These are phyloP conservation scores for Dichotomocladium elegans DNA, from an alignment of 371 early-diverging fungal species.

Conservation along the genomic window DNA sequence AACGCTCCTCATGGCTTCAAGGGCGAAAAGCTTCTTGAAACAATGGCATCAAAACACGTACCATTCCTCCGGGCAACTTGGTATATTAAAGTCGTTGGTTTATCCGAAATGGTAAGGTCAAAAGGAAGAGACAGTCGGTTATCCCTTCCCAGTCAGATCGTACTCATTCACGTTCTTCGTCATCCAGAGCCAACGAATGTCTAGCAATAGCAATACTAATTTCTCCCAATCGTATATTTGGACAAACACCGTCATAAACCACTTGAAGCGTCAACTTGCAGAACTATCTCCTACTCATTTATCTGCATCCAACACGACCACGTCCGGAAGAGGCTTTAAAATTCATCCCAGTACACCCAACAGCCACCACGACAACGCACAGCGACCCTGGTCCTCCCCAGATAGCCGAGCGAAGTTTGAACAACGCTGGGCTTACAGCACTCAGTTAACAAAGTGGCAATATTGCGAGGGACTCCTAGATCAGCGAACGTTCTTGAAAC, in stretches of 20 bases:
- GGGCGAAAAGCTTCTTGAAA: conserved; percentile 61
- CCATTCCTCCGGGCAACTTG: conserved; percentile 72
- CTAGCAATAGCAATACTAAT: conserved; percentile 21
- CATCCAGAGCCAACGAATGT: conserved; percentile 25
- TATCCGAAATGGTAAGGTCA: conserved; percentile 62
- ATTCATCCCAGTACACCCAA: conserved; percentile 15
- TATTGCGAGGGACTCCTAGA: conserved; percentile 72
- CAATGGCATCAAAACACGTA: conserved; percentile 55
- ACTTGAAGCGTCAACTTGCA: conserved; percentile 39
- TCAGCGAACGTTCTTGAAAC: conserved; percentile 63
- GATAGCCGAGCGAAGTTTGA: conserved; percentile 55
- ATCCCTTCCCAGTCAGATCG: too few species aligned
- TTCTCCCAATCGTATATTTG: conserved; percentile 28
- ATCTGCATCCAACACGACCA: conserved; percentile 22
- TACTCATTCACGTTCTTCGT: background rate
- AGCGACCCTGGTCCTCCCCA: conserved; percentile 47
- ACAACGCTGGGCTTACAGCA: conserved; percentile 58
- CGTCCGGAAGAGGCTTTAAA: conserved; percentile 19
- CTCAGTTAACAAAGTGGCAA: conserved; percentile 65
- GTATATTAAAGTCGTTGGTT: conserved; percentile 69
- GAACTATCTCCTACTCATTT: conserved; percentile 36
- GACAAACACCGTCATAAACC: conserved; percentile 30
- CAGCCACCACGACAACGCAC: conserved; percentile 26
- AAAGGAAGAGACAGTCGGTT: too few species aligned
- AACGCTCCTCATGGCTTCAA: conserved; percentile 67